Base-by-base conservation (phyloP, 495 filamentous ascomycete genomes). In the Aspergillus homomorphus region DNA sequence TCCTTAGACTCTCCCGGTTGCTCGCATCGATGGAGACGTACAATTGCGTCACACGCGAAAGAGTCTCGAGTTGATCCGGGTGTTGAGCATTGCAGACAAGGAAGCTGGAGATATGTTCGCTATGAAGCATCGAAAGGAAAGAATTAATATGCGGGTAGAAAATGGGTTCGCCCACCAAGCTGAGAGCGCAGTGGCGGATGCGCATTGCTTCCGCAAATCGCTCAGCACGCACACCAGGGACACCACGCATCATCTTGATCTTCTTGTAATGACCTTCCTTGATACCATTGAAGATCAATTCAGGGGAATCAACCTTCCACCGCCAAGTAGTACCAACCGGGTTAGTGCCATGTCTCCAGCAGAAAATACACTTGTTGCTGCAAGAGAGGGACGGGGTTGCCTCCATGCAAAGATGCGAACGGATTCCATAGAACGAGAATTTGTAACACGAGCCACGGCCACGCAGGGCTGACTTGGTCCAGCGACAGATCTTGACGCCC, bases 71-170 rank as follows among this genome's bases (percentile, higher is more conserved):
- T 66, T 97, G 89, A 38, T 92, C 91, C 12, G 93, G 92, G 70
- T 98, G 93, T 67, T 98, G 93, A n/a, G 93, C 93, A 70, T 98
- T 98, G 77, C 93, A 98, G 51, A 98, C 93, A 0, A 98, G 80
- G 78, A 98, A 98, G 46, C 87, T 93, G 16, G 90, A 95, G 64
- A 98, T 96, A 67, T 83, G 89, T 68, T 94, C 89, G 19, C 65
- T 73, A 73, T 98, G 93, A 57, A 98, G 77, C 75, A 96, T 77
- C 43, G 78, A 81, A 1, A 93, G 70, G 67, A 98, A 92, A 60
- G 88, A 87, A 72, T 98, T 97, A 77, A 98, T 98, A 71, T 93
- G 87, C 20, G 93, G 93, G 70, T 98, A 98, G 80, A 97, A 98
- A 62, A 98, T 96, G 6, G 93, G 93, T 69, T 98, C 93, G 57